Conservation (phyloP, 805 yeast species). For the Cyberlindnera bimundalis region DNA sequence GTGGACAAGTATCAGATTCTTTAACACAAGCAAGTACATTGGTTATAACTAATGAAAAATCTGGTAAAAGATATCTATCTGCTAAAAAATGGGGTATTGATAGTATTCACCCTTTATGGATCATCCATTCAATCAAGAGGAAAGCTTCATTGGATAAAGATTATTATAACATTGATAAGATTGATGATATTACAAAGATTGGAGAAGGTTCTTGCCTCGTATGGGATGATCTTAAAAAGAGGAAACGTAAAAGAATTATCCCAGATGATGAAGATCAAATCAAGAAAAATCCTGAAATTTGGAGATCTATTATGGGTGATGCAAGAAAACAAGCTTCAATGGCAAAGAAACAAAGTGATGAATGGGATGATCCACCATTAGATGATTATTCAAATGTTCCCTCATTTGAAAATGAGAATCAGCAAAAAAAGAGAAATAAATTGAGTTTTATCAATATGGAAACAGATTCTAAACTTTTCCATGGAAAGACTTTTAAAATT, state of each 20-base stretch:
- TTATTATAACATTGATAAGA: slow-evolving; percentile 29
- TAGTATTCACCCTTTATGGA: slow-evolving; percentile 41
- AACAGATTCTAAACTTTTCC: slow-evolving; percentile 33
- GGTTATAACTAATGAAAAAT: slow-evolving; percentile 46
- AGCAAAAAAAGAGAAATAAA: slow-evolving; percentile 3
- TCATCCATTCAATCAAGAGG: slow-evolving; percentile 35
- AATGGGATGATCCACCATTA: slow-evolving; percentile 23
- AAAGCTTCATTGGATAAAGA: slow-evolving; percentile 34
- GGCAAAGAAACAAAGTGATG: slow-evolving; percentile 9
- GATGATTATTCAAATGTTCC: slow-evolving; percentile 3
- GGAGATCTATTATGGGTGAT: slow-evolving; percentile 38
- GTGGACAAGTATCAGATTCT: slow-evolving; percentile 51
- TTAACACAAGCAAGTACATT: slow-evolving; percentile 42
- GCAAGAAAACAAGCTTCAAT: slow-evolving; percentile 5
- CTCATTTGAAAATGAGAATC: neutral
- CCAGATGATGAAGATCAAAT: slow-evolving; percentile 17
- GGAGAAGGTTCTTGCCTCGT: slow-evolving; percentile 31
- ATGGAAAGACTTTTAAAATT: slow-evolving; percentile 39
- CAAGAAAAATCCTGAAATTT: slow-evolving; percentile 32
- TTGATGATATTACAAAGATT: slow-evolving; percentile 22
- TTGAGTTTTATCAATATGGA: slow-evolving; percentile 8
- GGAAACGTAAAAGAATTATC: slow-evolving; percentile 16
- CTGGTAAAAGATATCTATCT: slow-evolving; percentile 50
- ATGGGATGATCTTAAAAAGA: slow-evolving; percentile 25
- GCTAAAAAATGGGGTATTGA: slow-evolving; percentile 41